These are phyloP conservation scores for Terfezia claveryi DNA, from an alignment of 495 filamentous ascomycete genomes.

Conservation along the genomic window DNA sequence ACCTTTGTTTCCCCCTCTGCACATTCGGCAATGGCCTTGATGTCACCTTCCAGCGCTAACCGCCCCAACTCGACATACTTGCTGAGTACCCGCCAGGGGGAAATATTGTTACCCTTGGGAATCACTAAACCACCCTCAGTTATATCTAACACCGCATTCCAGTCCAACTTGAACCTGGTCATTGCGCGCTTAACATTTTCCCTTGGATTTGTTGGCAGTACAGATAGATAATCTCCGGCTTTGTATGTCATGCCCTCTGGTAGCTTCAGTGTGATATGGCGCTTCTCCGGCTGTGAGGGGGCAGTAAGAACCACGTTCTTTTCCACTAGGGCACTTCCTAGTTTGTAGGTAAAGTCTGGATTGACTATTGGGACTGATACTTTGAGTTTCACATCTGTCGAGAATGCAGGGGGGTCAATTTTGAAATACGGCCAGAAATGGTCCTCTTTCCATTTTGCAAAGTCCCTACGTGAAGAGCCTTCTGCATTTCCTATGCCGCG, in stretches of 20 bases:
- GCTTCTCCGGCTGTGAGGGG: too few species aligned
- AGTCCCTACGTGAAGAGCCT: too few species aligned
- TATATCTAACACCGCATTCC: conserved; percentile 28
- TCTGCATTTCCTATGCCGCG: too few species aligned
- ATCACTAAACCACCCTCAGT: conserved; percentile 25
- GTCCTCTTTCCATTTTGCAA: too few species aligned
- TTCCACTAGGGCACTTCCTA: too few species aligned
- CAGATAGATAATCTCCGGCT: conserved; percentile 54
- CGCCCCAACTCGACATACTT: conserved; percentile 53
- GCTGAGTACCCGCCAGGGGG: conserved; percentile 37
- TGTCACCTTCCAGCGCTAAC: conserved; percentile 39
- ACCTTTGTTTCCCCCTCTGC: conserved; percentile 19
- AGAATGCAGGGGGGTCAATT: too few species aligned
- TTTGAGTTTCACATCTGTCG: too few species aligned
- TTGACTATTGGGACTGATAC: too few species aligned
- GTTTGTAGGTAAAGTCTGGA: too few species aligned
- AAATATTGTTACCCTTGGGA: conserved; percentile 35
- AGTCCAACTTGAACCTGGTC: conserved; percentile 33
- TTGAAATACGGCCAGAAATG: too few species aligned
- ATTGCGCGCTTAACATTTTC: conserved; percentile 34
- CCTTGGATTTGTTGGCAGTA: conserved; percentile 45
- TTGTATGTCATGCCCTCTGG: conserved; percentile 43
- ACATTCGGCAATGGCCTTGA: conserved; percentile 24
- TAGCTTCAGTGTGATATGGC: conserved; percentile 40
- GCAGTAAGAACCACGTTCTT: too few species aligned